Percentiles rank a stretch among this genome's conserved stretches.
phyloP scores from a whole-genome alignment of 345 rosid genomes.

The Salix purpurea region DNA sequence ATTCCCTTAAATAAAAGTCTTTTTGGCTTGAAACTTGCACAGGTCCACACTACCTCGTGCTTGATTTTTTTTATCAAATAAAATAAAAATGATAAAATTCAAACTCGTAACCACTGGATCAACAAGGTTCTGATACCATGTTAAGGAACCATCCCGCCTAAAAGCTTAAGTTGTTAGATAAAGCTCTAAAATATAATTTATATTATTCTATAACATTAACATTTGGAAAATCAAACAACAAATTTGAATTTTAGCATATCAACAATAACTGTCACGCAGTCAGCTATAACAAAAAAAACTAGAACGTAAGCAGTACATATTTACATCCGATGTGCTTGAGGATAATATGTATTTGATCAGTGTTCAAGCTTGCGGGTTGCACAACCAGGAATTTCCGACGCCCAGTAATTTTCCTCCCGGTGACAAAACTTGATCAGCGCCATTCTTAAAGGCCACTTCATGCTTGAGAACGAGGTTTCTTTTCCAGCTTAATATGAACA shows the following conservation, averaged over 20 bases:
- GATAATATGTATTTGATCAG: conserved; percentile 1
- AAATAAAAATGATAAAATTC: too few species aligned
- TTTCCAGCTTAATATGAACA: conserved; percentile 25
- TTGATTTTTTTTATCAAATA: too few species aligned
- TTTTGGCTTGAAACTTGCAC: too few species aligned
- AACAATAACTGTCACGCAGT: background rate
- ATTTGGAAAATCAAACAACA: background rate
- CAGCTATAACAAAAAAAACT: background rate
- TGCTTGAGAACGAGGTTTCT: conserved; percentile 16
- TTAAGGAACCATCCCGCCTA: too few species aligned
- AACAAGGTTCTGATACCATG: too few species aligned
- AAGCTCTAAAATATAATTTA: too few species aligned
- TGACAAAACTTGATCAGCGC: conserved; percentile 14
- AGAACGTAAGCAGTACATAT: conserved; percentile 5
- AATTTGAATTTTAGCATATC: background rate
- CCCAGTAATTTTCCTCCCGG: conserved; percentile 11
- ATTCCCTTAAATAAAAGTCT: too few species aligned
- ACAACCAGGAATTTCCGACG: background rate
- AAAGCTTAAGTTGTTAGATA: too few species aligned
- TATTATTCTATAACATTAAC: too few species aligned
- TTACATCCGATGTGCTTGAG: conserved; percentile 21
- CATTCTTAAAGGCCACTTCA: background rate
- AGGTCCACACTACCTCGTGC: fast-evolving
- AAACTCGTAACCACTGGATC: too few species aligned
- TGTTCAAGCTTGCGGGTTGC: background rate